Base-by-base conservation (phyloP, 345 rosid genomes). In the Populus ilicifolia region DNA sequence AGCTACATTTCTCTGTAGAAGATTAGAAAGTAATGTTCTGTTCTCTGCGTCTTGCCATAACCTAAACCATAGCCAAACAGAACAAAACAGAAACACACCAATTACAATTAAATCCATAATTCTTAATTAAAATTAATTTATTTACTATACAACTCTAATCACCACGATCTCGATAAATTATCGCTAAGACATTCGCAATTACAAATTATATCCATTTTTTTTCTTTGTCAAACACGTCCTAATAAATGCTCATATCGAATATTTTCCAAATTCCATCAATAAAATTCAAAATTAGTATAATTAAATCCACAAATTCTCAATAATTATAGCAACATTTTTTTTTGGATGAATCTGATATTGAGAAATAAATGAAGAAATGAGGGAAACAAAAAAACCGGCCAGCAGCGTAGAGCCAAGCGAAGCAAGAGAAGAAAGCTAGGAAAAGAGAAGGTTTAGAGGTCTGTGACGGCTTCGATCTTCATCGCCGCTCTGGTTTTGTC, bases 21-120 rank as follows among this genome's bases (percentile, higher is more conserved):
- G 89, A 88, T 36, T 87, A 73, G 86, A 65, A 54, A 96, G 90
- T 46, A 93, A 68, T 12, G 80, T 83, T 85, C 99, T 88, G 80
- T 87, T 91, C 88, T 93, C 97, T 10, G 97, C 88, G 62, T 96
- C 99, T 90, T 96, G 98, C 99, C 98, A 96, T 83, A 96, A 89
- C 90, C 97, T 93, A 85, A 43, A 74, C 21, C 59, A 20, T 5
- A 48, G 54, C 54, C 59, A 52, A 18, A 52, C 23, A 20, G n/a
- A 52, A 20, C n/a, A 20, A 52, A 20, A 6, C 23, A 52, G 6
- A 52, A 52, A 20, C 10, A 18, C 6, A 52, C 2, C 20, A 52
- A 50, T 5, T 48, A 48, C 18, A 48, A 52, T 52, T 52, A 52
- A 39, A 52, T 52, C 59, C 59, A 52, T 2, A 52, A 52, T 20